Evolutionary conservation across 1,139 yeast genomes (phyloP), one percentile per base, ranked within the genome.

Genomic region (Magnusiomyces paraingens): DNA sequence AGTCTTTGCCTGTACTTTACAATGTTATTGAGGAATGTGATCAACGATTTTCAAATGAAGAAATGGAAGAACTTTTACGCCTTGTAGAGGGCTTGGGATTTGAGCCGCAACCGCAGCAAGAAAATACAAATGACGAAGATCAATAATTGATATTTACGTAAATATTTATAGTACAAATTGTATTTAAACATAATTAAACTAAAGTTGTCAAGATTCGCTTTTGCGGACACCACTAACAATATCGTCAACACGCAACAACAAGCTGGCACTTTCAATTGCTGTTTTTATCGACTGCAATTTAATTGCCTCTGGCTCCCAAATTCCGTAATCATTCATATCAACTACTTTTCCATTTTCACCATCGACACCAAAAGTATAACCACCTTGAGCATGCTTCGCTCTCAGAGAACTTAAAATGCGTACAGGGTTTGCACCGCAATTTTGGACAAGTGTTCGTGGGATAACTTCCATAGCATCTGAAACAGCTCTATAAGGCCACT

Each of bases 291-390:
- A 86, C 75, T 93, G 99, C 67, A 88, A 94, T 74, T 93, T 93
- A 71, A 93, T 90, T 50, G 89, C 97, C 73, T 93, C 97, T 17
- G 99, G 99, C 73, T 93, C 99, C 99, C 99, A 93, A 61, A 93
- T 86, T 45, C 99, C 99, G 70, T 90, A 93, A 26, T 82, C 85
- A 61, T 86, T 82, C 99, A 93, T 93, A 69, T 93, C 98, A 44
- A 88, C 97, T 56, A 93, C 81, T 73, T 87, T 89, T 62, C 99
- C 99, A 55, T 79, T 77, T 61, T 91, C 96, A 61, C 99, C 99
- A 69, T 93, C 96, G 59, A 93, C 84, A 69, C 99, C 99, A 71
- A 76, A 86, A 0, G 96, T 86, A 66, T 78, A 78, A 18, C 58
- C 62, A 50, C 97, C 98, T 65, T 85, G 83, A 11, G 98, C 97